Evolutionary conservation across 2,329 filamentous ascomycete genomes (phyloP), one percentile per base, ranked within the genome.

Genomic region (Huntiella abstrusa): DNA sequence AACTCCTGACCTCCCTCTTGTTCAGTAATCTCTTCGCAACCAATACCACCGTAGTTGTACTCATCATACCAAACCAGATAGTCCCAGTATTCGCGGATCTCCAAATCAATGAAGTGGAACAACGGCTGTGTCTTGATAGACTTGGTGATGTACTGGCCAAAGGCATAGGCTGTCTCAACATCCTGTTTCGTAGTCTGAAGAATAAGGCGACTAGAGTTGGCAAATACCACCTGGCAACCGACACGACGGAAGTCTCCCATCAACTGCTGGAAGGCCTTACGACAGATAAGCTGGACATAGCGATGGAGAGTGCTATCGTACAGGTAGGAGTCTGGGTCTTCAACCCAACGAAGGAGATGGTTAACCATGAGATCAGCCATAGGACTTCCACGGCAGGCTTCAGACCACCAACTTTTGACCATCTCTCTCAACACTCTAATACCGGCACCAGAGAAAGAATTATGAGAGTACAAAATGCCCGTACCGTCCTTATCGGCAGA

Each of bases 61-160:
- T 95, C 85, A 55, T 99, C 91, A 54, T 96, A 96, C 91, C 91
- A 99, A 3, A 95, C 78, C 0, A 99, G 75, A 56, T 95, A 96
- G 60, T 99, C 91, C 91, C 91, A 99, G 62, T 95, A 99, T 59
- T 98, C 91, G 54, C 88, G 94, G 61, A 99, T 91, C 55, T 95
- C 84, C 3, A 99, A 70, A 55, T 98, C 91, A 52, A 99, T 77
- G 58, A 98, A 98, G 60, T 95, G 84, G 64, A 99, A 99, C 0
- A 95, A 71, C 0, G 91, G 86, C 57, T 95, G 95, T 48, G 77
- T 78, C 62, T 93, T 88, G 64, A 99, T 95, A 0, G 87, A 93
- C 65, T 95, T 95, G 56, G 98, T 72, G 51, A 98, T 92, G 62
- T 98, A 99, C 61, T 96, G 83, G 54, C 83, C 87, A 67, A 96